These are phyloP conservation scores for Xerocomellus chrysenteron DNA, from an alignment of 768 basidiomycete genomes.

Conservation along the genomic window DNA sequence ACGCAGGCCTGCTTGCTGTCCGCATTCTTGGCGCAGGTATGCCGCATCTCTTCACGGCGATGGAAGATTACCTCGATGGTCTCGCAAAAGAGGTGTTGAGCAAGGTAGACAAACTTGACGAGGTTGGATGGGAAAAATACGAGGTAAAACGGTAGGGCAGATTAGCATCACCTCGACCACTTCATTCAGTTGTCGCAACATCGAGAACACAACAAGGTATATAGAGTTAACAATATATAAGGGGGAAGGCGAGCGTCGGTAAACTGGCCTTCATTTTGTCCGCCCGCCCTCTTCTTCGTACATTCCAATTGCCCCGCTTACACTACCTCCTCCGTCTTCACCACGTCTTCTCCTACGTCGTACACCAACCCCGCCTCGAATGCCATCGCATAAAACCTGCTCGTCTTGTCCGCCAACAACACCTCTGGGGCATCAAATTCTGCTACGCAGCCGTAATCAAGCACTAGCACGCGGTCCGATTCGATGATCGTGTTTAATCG, in stretches of 20 bases:
- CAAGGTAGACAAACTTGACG: conserved; percentile 74
- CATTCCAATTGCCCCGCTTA: not conserved
- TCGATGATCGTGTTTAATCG: conserved; percentile 80
- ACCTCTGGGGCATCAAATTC: conserved; percentile 72
- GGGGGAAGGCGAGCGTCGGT: not conserved
- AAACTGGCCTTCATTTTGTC: not conserved
- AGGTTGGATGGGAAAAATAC: conserved; percentile 87
- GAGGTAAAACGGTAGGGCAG: conserved; percentile 38
- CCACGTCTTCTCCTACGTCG: not conserved
- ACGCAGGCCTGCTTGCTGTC: conserved; percentile 89
- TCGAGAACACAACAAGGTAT: not conserved
- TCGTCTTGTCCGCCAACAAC: conserved; percentile 53
- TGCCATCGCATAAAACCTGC: conserved; percentile 60
- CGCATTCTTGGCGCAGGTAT: conserved; percentile 82
- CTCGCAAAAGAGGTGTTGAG: conserved; percentile 74
- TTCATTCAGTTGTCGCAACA: not conserved
- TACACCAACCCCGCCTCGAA: conserved; percentile 56
- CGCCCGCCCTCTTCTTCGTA: not conserved
- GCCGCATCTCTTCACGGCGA: conserved; percentile 59
- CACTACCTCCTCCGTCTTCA: not conserved
- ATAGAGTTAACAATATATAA: not conserved
- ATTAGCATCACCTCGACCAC: not conserved
- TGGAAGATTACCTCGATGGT: conserved; percentile 70
- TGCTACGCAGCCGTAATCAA: conserved; percentile 72
- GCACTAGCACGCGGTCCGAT: conserved; percentile 76